Percentiles rank a stretch among this genome's conserved stretches.
Evolutionary conservation across 2,329 filamentous ascomycete genomes (phyloP).

Genomic region (Cadophora sp.): DNA sequence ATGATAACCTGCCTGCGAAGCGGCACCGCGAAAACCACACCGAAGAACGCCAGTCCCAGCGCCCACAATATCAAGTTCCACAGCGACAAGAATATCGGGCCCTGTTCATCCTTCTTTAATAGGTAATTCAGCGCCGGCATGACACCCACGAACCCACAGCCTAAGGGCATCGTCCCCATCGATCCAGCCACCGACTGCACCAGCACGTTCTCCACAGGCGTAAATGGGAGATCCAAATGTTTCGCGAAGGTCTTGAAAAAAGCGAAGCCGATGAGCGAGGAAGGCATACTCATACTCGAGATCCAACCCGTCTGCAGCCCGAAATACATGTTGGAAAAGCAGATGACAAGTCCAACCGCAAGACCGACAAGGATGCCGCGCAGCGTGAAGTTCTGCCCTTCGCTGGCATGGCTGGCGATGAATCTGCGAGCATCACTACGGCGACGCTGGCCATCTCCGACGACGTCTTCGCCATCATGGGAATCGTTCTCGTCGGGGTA

Average conservation of each 20-base stretch:
- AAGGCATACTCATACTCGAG: conserved; percentile 95
- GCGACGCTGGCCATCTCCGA: conserved; percentile 27
- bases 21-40: conserved; percentile 94
- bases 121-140: conserved; percentile 92
- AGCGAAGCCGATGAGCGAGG: conserved; percentile 91
- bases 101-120: conserved; percentile 77
- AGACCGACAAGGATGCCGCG: conserved; percentile 83
- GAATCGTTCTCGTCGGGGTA: conserved; percentile 17
- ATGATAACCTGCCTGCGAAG: conserved; percentile 91
- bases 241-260: conserved; percentile 83
- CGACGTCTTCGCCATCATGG: conserved; percentile 11
- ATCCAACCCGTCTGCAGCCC: conserved; percentile 88
- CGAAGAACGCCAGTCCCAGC: conserved; percentile 92
- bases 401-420: conserved; percentile 41
- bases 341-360: conserved; percentile 86
- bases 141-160: conserved; percentile 94
- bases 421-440: conserved; percentile 40
- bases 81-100: conserved; percentile 74
- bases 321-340: conserved; percentile 98
- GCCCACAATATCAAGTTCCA: conserved; percentile 89
- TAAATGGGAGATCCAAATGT: conserved; percentile 81
- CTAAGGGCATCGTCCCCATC: conserved; percentile 95
- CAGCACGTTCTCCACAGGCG: conserved; percentile 93
- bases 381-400: conserved; percentile 77
- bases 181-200: conserved; percentile 95